phyloP scores from a whole-genome alignment of 2,329 filamentous ascomycete genomes.

The Apiospora pterosperma region DNA sequence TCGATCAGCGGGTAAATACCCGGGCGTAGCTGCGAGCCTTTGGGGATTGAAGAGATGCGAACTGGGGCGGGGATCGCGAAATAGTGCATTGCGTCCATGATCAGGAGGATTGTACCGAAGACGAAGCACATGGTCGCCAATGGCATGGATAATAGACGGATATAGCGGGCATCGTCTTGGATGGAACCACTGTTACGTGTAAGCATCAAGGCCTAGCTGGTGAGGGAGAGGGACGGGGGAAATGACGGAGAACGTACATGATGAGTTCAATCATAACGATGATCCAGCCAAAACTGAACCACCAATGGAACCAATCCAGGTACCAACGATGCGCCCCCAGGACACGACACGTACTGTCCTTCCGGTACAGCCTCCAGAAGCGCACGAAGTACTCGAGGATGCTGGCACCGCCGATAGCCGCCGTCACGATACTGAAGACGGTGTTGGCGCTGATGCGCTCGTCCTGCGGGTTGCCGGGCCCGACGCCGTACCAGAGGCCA shows the following conservation, averaged over 20 bases:
- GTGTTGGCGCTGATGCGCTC: slow-evolving; percentile 10
- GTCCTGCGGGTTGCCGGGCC: slow-evolving; percentile 29
- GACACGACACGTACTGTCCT: slow-evolving; percentile 45
- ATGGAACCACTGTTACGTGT: neutral
- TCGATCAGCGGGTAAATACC: slow-evolving; percentile 53
- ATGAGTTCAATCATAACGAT: slow-evolving; percentile 55
- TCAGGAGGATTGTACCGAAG: slow-evolving; percentile 46
- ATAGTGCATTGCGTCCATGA: slow-evolving; percentile 44
- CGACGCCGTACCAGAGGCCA: slow-evolving; percentile 50
- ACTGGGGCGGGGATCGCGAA: slow-evolving; percentile 41
- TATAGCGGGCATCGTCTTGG: slow-evolving; percentile 22
- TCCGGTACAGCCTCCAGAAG: slow-evolving; percentile 50
- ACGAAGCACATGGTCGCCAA: slow-evolving; percentile 47
- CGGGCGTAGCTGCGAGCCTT: slow-evolving; percentile 46
- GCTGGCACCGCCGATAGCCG: slow-evolving; percentile 44
- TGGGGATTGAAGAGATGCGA: slow-evolving; percentile 48
- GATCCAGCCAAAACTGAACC: slow-evolving; percentile 50
- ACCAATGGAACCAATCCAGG: slow-evolving; percentile 57
- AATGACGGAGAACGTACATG: slow-evolving; percentile 25
- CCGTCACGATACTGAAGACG: slow-evolving; percentile 50
- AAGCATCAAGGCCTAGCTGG: neutral
- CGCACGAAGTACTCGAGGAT: slow-evolving; percentile 50
- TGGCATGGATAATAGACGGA: slow-evolving; percentile 52
- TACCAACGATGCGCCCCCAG: slow-evolving; percentile 25
- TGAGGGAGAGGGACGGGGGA: neutral